Base-by-base conservation (phyloP, 2,329 filamentous ascomycete species). In the Nemania sp. region DNA sequence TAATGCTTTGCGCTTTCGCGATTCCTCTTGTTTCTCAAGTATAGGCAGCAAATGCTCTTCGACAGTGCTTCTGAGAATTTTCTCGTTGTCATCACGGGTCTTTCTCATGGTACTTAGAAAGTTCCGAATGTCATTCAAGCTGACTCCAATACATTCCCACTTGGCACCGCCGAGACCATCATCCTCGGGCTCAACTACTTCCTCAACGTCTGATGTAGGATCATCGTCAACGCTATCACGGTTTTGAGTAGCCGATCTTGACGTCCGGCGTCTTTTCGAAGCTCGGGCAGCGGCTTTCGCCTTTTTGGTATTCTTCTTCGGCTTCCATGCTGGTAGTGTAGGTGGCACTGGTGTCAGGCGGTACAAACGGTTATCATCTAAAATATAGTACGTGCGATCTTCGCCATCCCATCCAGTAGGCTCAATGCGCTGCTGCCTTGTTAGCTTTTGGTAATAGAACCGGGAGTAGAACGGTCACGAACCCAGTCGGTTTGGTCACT, bases 301-400 rank as follows among this genome's bases (percentile, higher is more conserved):
- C 73, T 89, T 91, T 73, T 90, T 90, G 27, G 86, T 88, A 74
- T 89, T 92, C 73, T 86, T 88, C 79, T 85, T 84, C 1, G 88
- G 83, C 76, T 91, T 91, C 27, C 86, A 79, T 2, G 84, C 81
- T 5, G 85, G 81, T 15, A 87, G 80, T 6, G 89, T 86, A 1
- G 88, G 84, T 0, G 89, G 88, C 27, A 91, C 87, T 67, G 97
- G 93, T n/a, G 92, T 93, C 69, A 92, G 86, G 64, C 94, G 92
- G 79, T 99, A 99, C 49, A 99, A 84, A 70, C 96, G 89, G 75
- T 98, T 97, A 78, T 99, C 96, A 74, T 98, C 95, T 3, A 99
- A 87, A 2, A 98, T 90, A 76, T 92, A 97, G 77, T 98, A 97
- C 41, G 90, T 90, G 43, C 93, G 90, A 71, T 97, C 94, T 54